Evolutionary conservation across 352 stramenopile species (phyloP), one percentile per base, ranked within the genome.

Genomic region (Phytophthora cryptogea): DNA sequence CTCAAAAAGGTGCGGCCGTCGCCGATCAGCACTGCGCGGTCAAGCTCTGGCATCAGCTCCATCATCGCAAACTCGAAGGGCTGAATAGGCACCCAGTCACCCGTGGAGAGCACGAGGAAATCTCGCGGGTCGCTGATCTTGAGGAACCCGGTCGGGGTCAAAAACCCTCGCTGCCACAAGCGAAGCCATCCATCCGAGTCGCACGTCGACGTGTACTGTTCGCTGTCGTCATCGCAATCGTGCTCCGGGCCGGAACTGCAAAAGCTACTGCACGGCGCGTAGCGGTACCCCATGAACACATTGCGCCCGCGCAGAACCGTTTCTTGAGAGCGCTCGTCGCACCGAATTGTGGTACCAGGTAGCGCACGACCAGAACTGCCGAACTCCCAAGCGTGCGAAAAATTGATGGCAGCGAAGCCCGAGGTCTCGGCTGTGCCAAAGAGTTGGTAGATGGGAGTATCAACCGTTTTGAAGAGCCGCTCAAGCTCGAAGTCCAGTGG

Each of bases 381-480:
- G 47, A 91, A 82, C 49, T 89, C 81, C 78, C 83, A 94, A 23
- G 71, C 66, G 51, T 90, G 74, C 2, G 83, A 80, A 49, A 76
- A 91, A 54, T 91, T 94, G 45, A 92, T 74, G 2, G 81, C 59
- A 2, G 77, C 78, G 27, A 94, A 90, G 27, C 86, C 86, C 16
- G 66, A 83, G 8, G 81, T 86, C 52, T 92, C 83, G 13, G 79
- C 58, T 5, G 72, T 81, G 3, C 86, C 86, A 49, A 85, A 88
- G 10, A 91, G 66, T 57, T 90, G 82, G 56, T 92, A 94, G 30
- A 94, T 86, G 7, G 85, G 85, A 4, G 89, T 80, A 59, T 92
- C 85, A 31, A 94, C 86, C 1, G 79, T 92, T 69, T 89, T 88
- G 54, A 94, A 94, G 1, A 94, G 70, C 57, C 80, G 80, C 47